Conservation (phyloP, 2,329 filamentous ascomycete species). For the Sarocladium strictum region DNA sequence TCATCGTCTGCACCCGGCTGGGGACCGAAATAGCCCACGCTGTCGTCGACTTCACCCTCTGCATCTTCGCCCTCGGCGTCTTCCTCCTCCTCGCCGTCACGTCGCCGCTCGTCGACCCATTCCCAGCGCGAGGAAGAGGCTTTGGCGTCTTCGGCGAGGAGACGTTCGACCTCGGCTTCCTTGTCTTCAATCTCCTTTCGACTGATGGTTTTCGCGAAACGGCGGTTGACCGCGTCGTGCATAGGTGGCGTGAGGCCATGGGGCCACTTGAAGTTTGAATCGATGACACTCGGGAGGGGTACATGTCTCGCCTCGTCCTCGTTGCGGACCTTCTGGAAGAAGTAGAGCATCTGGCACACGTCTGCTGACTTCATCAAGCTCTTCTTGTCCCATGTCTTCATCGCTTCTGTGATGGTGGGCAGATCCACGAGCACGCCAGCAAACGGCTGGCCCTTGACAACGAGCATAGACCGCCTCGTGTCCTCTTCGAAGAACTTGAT, state of each 20-base stretch:
- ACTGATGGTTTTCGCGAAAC: conserved; percentile 77
- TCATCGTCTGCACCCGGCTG: conserved; percentile 31
- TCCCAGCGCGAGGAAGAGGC: conserved; percentile 57
- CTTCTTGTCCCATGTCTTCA: conserved; percentile 91
- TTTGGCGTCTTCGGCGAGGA: conserved; percentile 64
- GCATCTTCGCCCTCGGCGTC: conserved; percentile 51
- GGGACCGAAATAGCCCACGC: conserved; percentile 31
- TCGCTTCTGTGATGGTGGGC: conserved; percentile 80
- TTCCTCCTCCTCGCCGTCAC: conserved; percentile 48
- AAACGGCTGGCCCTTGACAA: conserved; percentile 63
- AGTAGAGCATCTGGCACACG: conserved; percentile 82
- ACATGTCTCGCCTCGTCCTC: conserved; percentile 61
- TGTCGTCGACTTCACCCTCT: conserved; percentile 40
- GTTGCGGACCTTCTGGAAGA: conserved; percentile 60
- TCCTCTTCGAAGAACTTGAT: conserved; percentile 75
- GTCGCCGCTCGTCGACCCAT: conserved; percentile 49
- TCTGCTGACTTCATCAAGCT: conserved; percentile 85
- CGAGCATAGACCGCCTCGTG: conserved; percentile 66
- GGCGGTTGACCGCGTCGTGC: conserved; percentile 74
- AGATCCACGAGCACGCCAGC: conserved; percentile 77
- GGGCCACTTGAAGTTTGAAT: conserved; percentile 66
- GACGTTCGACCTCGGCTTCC: conserved; percentile 69
- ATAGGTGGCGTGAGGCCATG: conserved; percentile 85
- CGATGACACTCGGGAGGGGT: conserved; percentile 66
- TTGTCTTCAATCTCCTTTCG: conserved; percentile 81